Evolutionary conservation across 345 rosid species (phyloP), one percentile per base, ranked within the genome.

Genomic region (Erysimum cheiranthoides): DNA sequence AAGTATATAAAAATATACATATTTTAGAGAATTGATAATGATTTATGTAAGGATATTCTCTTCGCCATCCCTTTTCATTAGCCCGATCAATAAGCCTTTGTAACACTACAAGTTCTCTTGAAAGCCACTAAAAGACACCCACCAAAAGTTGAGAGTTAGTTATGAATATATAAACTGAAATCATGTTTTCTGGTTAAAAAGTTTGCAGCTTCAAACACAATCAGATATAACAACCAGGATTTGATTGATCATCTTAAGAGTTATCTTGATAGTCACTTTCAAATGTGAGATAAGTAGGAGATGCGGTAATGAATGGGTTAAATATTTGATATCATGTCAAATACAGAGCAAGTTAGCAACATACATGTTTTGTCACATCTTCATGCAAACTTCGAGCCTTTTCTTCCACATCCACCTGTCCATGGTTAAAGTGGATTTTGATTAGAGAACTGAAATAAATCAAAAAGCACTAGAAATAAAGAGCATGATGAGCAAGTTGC

Each of bases 41-140:
- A 36, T 62, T 38, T 61, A 31, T 21, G 1, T 54, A 86, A 89
- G 97, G 97, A 93, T 93, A 93, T 91, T 93, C 98, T 87, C 74
- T 87, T 61, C 88, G 86, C 97, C 88, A 84, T 50, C 98, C 93
- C 79, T 93, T 91, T 75, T 91, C 93, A 85, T 76, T 93, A 80
- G 97, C 96, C 54, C 70, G 85, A 61, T 84, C 77, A 61, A 93
- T 93, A 42, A 53, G 88, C 60, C 81, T 83, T 75, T 82, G 78
- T 70, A 93, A 74, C 80, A 84, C 31, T 50, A 78, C 80, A 75
- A 91, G 86, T 80, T 93, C 90, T 45, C 74, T 77, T n/a, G 73
- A 75, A 73, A 93, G 53, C 97, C 97, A 86, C 98, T 93, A 80
- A 45, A 81, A 63, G 40, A 62, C 61, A 73, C 39, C 70, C 56